A percentile compares a stretch with the other conserved stretches of the same genome.
Evolutionary conservation across 495 filamentous ascomycete genomes (phyloP).

Genomic region (Hypoxylon cercidicola): DNA sequence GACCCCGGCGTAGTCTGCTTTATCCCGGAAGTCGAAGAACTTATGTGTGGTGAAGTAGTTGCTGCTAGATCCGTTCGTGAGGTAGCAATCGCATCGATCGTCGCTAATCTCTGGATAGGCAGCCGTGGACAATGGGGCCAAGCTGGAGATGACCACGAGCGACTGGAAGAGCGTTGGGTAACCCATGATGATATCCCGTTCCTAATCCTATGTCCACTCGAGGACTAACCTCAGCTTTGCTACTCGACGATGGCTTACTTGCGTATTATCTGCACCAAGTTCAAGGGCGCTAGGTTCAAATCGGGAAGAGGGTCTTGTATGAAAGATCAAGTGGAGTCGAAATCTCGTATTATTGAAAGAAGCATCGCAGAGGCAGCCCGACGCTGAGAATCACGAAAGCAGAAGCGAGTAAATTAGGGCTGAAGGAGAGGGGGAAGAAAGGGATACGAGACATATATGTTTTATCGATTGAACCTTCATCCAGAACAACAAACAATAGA

Average conservation of each 20-base stretch:
- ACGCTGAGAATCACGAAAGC: conserved; percentile 7
- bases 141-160: conserved; percentile 29
- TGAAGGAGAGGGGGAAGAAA: conserved; percentile 17
- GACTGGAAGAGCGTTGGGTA: conserved; percentile 14
- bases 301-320: conserved; percentile 4
- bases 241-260: background rate
- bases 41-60: conserved; percentile 71
- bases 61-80: conserved; percentile 56
- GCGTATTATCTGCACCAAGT: conserved; percentile 11
- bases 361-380: conserved; percentile 21
- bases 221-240: conserved; percentile 3
- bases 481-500: background rate
- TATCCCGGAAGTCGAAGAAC: conserved; percentile 74
- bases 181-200: conserved; percentile 24
- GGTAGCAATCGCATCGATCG: conserved; percentile 57
- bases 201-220: conserved; percentile 7
- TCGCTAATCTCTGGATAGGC: conserved; percentile 31
- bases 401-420: conserved; percentile 9
- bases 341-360: conserved; percentile 24
- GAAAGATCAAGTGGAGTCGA: conserved; percentile 21
- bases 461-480: conserved; percentile 15
- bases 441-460: conserved; percentile 19
- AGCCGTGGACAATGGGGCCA: conserved; percentile 17
- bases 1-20: conserved; percentile 49
- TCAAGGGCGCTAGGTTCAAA: conserved; percentile 10